Evolutionary conservation across 75 land plant genomes (phyloP), one percentile per base, ranked within the genome.

Genomic region (Selaginella tamariscina): DNA sequence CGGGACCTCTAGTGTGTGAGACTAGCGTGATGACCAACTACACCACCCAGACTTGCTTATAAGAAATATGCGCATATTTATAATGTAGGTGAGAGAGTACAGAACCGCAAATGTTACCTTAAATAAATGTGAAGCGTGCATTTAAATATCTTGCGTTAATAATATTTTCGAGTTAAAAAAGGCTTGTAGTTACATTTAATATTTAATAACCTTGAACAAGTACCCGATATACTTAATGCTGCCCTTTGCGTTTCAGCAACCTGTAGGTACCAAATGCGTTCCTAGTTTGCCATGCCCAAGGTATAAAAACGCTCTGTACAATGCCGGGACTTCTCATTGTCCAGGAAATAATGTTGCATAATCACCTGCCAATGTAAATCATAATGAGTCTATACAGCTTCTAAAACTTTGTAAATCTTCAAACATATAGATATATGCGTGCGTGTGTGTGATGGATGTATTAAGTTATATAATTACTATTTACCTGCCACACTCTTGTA

Each of bases 221-320:
- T n/a, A n/a, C n/a, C n/a, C n/a, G n/a, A n/a, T n/a, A n/a, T n/a
- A n/a, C n/a, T n/a, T n/a, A n/a, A n/a, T n/a, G n/a, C n/a, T n/a
- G n/a, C n/a, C n/a, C 49, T 5, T 39, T 39, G 49, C 49, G 49
- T 39, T 5, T 88, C 23, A 91, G 83, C 55, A 95, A 74, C 65
- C 80, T 85, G 72, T 95, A 95, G 54, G 75, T 71, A 11, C 99
- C 99, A 72, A 95, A 95, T 0, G 71, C 79, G 66, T 95, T 95
- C 39, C 57, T 73, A 26, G 64, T 65, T 64, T 80, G 77, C 99
- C 99, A 95, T 1, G 64, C 33, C 69, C 87, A 79, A 27, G 99
- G 99, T 54, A 95, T 80, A 75, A 88, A 62, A 95, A 91, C 26
- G 96, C 89, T n/a, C 99, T 79, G 55, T 86, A 79, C 5, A 72